Conservation (phyloP, 1,284 basidiomycete species). For the Leccinum fallax region DNA sequence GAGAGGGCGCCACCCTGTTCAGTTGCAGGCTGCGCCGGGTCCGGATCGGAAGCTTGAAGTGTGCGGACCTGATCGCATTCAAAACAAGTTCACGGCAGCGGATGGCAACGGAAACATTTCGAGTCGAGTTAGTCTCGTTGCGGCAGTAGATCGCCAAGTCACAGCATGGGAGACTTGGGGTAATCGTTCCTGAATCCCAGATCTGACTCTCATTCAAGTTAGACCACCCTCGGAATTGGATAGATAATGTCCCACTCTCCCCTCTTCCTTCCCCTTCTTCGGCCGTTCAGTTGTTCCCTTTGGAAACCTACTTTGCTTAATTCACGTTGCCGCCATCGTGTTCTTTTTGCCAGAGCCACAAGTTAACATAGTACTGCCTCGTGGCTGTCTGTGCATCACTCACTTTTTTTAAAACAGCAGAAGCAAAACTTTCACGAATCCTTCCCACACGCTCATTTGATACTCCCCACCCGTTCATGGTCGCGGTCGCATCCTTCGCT, state of each 20-base stretch:
- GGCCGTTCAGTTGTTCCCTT: constrained; percentile 1
- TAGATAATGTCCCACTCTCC: constrained; percentile 12
- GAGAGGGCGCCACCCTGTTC: not conserved
- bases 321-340: constrained; percentile 10
- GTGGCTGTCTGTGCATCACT: constrained; percentile 16
- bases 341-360: constrained; percentile 11
- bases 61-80: not conserved
- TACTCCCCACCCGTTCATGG: constrained; percentile 21
- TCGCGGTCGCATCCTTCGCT: constrained; percentile 9
- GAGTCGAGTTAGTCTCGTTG: not conserved
- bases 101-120: constrained; percentile 4
- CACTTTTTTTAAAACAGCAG: constrained; percentile 12
- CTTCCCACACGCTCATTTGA: constrained; percentile 5
- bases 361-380: constrained; percentile 13
- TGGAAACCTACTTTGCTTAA: constrained; percentile 2
- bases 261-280: not conserved
- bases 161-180: not conserved
- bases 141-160: constrained; percentile 24
- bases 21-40: not conserved
- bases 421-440: constrained; percentile 1
- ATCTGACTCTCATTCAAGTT: constrained; percentile 8
- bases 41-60: constrained; percentile 13
- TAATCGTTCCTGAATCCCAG: constrained; percentile 21
- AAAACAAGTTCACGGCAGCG: constrained; percentile 2
- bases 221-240: constrained; percentile 7